These are phyloP conservation scores for Verbascum thapsus DNA, from an alignment of 257 asterid species.

Conservation along the genomic window DNA sequence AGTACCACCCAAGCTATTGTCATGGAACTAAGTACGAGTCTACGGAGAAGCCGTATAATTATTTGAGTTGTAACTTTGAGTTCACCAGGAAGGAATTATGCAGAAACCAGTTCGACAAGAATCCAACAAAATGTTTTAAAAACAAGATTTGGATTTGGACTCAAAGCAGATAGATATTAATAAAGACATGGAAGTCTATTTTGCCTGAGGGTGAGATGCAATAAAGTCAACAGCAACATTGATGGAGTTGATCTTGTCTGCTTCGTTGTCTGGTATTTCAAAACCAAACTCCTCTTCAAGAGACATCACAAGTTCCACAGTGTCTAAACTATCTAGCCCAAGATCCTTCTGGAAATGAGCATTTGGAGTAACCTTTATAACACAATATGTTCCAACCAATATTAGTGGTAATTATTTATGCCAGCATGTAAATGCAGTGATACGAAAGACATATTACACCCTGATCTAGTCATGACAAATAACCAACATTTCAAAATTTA, in stretches of 20 bases:
- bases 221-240: slow-evolving; percentile 48
- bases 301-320: slow-evolving; percentile 52
- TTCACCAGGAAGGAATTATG: slow-evolving; percentile 21
- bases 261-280: slow-evolving; percentile 54
- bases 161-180: too few relatives aligned
- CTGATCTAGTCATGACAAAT: too few relatives aligned
- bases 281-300: slow-evolving; percentile 48
- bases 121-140: not conserved
- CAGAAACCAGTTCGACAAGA: slow-evolving; percentile 1
- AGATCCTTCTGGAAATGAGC: slow-evolving; percentile 52
- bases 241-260: slow-evolving; percentile 48
- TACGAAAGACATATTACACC: not conserved
- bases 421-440: too few relatives aligned
- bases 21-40: too few relatives aligned
- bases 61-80: too few relatives aligned
- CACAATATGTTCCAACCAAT: too few relatives aligned
- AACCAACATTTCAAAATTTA: too few relatives aligned
- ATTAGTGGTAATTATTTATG: too few relatives aligned
- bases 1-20: too few relatives aligned
- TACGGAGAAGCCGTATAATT: too few relatives aligned
- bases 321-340: slow-evolving; percentile 48
- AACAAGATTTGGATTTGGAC: not conserved
- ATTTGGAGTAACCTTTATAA: slow-evolving; percentile 45
- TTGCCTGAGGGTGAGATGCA: slow-evolving; percentile 51
- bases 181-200: too few relatives aligned